Percentiles rank a stretch among this genome's conserved stretches.
phyloP scores from a whole-genome alignment of 768 basidiomycete species.

The Glaciozyma martinii region DNA sequence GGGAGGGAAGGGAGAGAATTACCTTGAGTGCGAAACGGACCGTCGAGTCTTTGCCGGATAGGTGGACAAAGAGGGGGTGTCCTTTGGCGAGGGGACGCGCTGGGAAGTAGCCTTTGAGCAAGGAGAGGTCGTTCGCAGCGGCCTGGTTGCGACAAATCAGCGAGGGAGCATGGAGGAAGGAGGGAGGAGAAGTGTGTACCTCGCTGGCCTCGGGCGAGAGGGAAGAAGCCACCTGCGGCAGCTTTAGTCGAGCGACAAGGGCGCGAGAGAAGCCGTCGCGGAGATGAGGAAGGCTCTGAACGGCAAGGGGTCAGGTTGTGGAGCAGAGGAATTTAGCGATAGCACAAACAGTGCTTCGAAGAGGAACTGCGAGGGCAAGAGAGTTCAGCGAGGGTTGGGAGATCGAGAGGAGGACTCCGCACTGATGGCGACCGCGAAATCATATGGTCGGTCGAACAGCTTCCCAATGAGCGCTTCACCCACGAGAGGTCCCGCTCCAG shows the following conservation, averaged over 20 bases:
- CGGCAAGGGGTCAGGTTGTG: no score
- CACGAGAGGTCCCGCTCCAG: constrained; percentile 4
- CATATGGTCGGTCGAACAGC: constrained; percentile 34
- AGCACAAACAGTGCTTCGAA: constrained; percentile 37
- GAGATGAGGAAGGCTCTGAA: constrained; percentile 39
- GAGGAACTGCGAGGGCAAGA: constrained; percentile 36
- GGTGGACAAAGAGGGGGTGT: constrained; percentile 36
- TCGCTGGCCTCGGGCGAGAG: constrained; percentile 37
- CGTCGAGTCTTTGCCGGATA: constrained; percentile 33
- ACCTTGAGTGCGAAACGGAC: constrained; percentile 39
- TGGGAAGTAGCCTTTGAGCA: constrained; percentile 41
- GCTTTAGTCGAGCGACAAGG: constrained; percentile 40
- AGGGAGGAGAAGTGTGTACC: constrained; percentile 23
- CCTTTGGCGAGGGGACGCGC: constrained; percentile 37
- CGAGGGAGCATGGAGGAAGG: no score
- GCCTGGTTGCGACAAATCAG: constrained; percentile 31
- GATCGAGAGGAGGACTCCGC: constrained; percentile 2
- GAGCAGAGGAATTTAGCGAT: no score
- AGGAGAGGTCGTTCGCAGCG: constrained; percentile 33
- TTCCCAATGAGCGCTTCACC: constrained; percentile 38
- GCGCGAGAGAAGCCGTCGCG: constrained; percentile 43
- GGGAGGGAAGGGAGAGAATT: background rate
- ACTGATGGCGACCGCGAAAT: constrained; percentile 41
- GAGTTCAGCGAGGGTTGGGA: background rate
- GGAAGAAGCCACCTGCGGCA: constrained; percentile 32